Evolutionary conservation across 768 basidiomycete species (phyloP).

Genomic region (Russula sp.): DNA sequence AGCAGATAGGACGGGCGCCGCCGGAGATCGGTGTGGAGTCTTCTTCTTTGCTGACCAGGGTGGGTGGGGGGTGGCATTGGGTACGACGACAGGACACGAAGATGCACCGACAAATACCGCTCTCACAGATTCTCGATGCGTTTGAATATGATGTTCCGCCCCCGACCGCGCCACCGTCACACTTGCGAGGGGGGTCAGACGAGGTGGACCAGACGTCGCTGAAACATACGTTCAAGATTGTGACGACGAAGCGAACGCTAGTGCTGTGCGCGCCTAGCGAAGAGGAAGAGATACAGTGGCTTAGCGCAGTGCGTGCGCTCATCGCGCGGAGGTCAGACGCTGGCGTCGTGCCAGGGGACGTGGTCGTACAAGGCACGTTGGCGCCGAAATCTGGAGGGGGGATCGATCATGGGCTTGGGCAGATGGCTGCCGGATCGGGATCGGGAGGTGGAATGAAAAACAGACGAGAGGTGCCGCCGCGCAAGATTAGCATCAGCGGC

Average conservation of each 20-base stretch:
- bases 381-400: constrained; percentile 14
- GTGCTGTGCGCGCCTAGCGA: constrained; percentile 91
- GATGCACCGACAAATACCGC: constrained; percentile 78
- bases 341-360: constrained; percentile 29
- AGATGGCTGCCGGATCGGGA: constrained; percentile 20
- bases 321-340: constrained; percentile 57
- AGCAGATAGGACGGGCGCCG: constrained; percentile 25
- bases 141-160: constrained; percentile 73
- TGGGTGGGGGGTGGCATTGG: neutral
- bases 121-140: constrained; percentile 83
- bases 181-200: constrained; percentile 35
- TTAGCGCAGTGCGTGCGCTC: constrained; percentile 88
- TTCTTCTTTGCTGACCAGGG: neutral
- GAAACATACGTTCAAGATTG: constrained; percentile 83
- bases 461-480: constrained; percentile 27
- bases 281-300: constrained; percentile 98
- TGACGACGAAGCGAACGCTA: constrained; percentile 87
- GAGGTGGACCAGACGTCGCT: constrained; percentile 32
- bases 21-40: constrained; percentile 10
- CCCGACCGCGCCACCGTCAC: constrained; percentile 33
- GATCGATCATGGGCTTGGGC: constrained; percentile 16
- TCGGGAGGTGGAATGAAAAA: constrained; percentile 23
- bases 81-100: constrained; percentile 64
- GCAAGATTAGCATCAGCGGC: constrained; percentile 30
- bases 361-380: constrained; percentile 18